Evolutionary conservation across 163 green algal genomes (phyloP), one percentile per base, ranked within the genome.

Genomic region (Chlamydomonas reinhardtii): DNA sequence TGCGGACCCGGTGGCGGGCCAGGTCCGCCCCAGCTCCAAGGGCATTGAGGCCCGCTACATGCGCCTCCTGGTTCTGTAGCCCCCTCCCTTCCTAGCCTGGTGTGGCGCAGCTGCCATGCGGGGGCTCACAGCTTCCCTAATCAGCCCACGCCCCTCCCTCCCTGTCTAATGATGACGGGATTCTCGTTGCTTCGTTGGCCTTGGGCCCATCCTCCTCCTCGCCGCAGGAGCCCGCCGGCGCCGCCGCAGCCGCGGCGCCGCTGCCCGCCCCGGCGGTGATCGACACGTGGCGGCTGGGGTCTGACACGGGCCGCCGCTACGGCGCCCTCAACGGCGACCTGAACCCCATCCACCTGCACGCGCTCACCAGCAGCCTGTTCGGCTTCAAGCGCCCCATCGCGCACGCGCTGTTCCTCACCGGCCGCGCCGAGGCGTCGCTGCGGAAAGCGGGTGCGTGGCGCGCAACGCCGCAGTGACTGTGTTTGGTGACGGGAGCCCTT

Each of bases 371-470:
- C 29, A 64, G 76, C 3, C 77, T 94, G 73, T 95, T 95, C 84
- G 92, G 92, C 43, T 95, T 94, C 86, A 92, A 92, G 86, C 86
- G 89, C 52, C 92, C 92, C 39, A 95, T 95, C 64, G 91, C 91
- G 19, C 92, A 95, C 66, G 92, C 92, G 32, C 90, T 95, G 74
- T 95, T 88, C 85, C 86, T 94, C 37, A 88, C 92, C 62, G 83
- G 86, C 43, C 48, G 85, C 2, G 78, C 92, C 0, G 92, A 94
- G 73, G 90, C 89, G 17, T 73, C 87, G 25, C 62, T 94, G 64
- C 68, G 65, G 22, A 93, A 89, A 16, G 80, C 79, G 31, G 91
- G 91, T 89, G 66, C 6, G 72, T 22, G 64, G 64, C n/a, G 15
- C 29, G 29, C 25, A 27, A 11, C 11, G 43, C 43, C 43, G 12